A percentile compares a stretch with the other conserved stretches of the same genome.
Conservation (phyloP, 768 basidiomycete genomes). For the Tricholoma saponaceum region DNA sequence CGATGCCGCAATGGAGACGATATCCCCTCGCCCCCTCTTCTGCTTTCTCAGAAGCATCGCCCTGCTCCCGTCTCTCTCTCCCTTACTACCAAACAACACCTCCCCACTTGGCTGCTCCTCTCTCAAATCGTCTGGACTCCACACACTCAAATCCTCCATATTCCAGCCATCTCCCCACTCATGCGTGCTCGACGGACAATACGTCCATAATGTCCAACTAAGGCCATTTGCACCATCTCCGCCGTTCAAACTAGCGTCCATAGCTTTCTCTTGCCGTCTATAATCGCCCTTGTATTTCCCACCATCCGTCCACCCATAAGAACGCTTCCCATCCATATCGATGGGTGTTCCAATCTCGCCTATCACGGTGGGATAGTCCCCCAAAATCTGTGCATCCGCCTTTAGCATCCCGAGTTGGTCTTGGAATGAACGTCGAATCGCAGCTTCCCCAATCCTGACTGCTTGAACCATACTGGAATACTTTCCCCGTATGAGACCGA, state of each 20-base stretch:
- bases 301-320: constrained; percentile 76
- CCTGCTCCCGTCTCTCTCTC: constrained; percentile 31
- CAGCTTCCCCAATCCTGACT: constrained; percentile 75
- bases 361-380: constrained; percentile 81
- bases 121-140: constrained; percentile 70
- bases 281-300: constrained; percentile 76
- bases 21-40: constrained; percentile 12
- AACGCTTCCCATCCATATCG: constrained; percentile 85
- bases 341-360: constrained; percentile 96
- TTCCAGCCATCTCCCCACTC: constrained; percentile 97
- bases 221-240: constrained; percentile 73
- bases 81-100: constrained; percentile 13
- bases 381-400: constrained; percentile 64
- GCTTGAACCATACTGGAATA: constrained; percentile 66
- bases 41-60: constrained; percentile 32
- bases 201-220: constrained; percentile 87
- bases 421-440: constrained; percentile 78
- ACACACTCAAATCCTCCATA: constrained; percentile 89
- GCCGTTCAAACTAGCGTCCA: constrained; percentile 79
- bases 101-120: constrained; percentile 16
- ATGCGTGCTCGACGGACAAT: constrained; percentile 78
- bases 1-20: constrained; percentile 8
- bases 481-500: constrained; percentile 86
- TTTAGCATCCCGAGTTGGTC: constrained; percentile 81
- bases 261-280: constrained; percentile 71